phyloP scores from a whole-genome alignment of 1,284 basidiomycete genomes.

The Serendipita sp. region DNA sequence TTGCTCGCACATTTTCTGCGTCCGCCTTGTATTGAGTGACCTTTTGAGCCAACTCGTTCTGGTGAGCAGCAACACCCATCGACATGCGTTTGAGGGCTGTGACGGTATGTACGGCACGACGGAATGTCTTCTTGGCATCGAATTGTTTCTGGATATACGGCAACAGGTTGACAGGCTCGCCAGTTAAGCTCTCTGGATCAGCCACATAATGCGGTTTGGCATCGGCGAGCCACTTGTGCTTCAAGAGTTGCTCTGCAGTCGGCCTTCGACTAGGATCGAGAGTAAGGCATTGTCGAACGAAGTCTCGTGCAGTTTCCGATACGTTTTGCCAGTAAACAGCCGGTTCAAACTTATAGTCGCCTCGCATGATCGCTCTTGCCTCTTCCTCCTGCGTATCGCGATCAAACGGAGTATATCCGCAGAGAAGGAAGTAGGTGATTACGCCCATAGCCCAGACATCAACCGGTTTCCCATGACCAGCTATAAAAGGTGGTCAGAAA shows the following conservation, averaged over 20 bases:
- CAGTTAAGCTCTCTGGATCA: constrained; percentile 40
- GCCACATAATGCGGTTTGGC: constrained; percentile 55
- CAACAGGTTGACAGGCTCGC: constrained; percentile 64
- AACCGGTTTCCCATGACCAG: constrained; percentile 89
- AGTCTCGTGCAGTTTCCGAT: constrained; percentile 65
- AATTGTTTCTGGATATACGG: constrained; percentile 81
- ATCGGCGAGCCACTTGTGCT: constrained; percentile 70
- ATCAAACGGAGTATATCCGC: constrained; percentile 88
- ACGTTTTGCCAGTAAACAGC: constrained; percentile 72
- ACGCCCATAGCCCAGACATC: constrained; percentile 97
- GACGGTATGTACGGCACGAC: constrained; percentile 74
- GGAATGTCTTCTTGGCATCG: constrained; percentile 81
- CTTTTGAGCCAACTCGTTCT: constrained; percentile 41
- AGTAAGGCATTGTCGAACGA: constrained; percentile 71
- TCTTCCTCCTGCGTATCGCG: constrained; percentile 76
- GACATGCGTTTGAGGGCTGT: constrained; percentile 72
- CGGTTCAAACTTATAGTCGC: constrained; percentile 86
- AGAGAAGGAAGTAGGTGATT: constrained; percentile 88
- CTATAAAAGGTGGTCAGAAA: constrained; percentile 24
- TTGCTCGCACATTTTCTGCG: constrained; percentile 37
- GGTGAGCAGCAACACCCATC: constrained; percentile 29
- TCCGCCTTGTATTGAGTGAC: constrained; percentile 66
- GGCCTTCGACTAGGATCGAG: constrained; percentile 67
- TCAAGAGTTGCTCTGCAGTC: constrained; percentile 55
- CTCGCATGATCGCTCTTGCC: constrained; percentile 85